Conservation (phyloP, 1,284 basidiomycete species). For the Cutaneotrichosporon mucoides region DNA sequence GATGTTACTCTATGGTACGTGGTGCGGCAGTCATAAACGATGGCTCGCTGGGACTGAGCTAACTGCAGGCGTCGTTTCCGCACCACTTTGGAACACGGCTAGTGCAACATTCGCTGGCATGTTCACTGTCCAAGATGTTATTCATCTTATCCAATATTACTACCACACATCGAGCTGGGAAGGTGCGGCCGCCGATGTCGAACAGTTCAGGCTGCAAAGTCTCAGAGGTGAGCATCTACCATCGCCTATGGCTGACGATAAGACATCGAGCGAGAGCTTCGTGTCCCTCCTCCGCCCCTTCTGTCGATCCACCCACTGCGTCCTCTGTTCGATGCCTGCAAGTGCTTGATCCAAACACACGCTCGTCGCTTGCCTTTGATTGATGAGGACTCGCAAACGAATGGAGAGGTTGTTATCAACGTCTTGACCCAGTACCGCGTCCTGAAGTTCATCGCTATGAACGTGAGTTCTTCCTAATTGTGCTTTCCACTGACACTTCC, state of each 20-base stretch:
- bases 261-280: conserved; percentile 92
- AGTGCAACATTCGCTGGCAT: conserved; percentile 83
- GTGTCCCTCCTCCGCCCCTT: conserved; percentile 87
- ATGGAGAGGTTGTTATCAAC: conserved; percentile 90
- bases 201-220: conserved; percentile 85
- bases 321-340: conserved; percentile 86
- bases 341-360: conserved; percentile 88
- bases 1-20: conserved; percentile 75
- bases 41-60: neutral
- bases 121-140: conserved; percentile 93
- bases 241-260: conserved; percentile 1
- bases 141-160: conserved; percentile 95
- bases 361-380: conserved; percentile 90
- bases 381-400: conserved; percentile 88
- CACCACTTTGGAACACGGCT: conserved; percentile 96
- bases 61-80: conserved; percentile 82
- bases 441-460: conserved; percentile 97
- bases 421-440: conserved; percentile 97
- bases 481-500: neutral
- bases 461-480: conserved; percentile 58
- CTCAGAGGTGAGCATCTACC: conserved; percentile 61
- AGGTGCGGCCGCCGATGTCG: conserved; percentile 82
- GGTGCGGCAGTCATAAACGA: no score
- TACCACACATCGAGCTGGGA: conserved; percentile 82
- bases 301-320: conserved; percentile 82